Base-by-base conservation (phyloP, 805 yeast species). In the Zygotorulaspora chibaensis region DNA sequence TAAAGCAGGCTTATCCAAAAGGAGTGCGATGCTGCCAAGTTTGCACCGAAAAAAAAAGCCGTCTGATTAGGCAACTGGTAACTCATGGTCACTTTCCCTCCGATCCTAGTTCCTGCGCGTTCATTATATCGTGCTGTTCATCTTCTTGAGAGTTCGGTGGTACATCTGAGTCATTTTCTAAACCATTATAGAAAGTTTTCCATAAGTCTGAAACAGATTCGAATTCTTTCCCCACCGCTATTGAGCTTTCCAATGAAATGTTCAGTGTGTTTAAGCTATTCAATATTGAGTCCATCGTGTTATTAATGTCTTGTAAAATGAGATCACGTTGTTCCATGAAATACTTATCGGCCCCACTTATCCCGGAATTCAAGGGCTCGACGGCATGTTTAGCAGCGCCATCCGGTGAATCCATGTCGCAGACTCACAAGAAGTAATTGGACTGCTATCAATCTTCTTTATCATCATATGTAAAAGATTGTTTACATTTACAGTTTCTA, bases 141-240 rank as follows among this genome's bases (percentile, higher is more conserved):
- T 41, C 35, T 28, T 48, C 47, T 35, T 42, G 47, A 3, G 49
- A 34, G 37, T 31, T 41, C 8, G 43, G 34, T 11, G 47, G 34
- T 20, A 37, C 34, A n/a, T 46, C 47, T 26, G 35, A 34, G 11
- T 45, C 38, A 26, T 48, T 39, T 26, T 57, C 67, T 16, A 71
- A 40, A 0, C 80, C 80, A 56, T 79, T 77, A 55, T 84, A 83
- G 56, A 84, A 84, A 30, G 74, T 74, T 28, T 74, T 68, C 95
- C 95, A 85, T 29, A 84, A 68, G n/a, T 73, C 66, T 2, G 89
- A 76, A 12, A 84, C 86, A 41, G 77, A 76, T 46, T 84, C 86
- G 55, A 84, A 85, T 48, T 83, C 90, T 57, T 80, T 80, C 1
- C 93, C 90, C 2, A 85, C 87, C 17, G 84, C 83, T 12, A 83